Evolutionary conservation across 495 filamentous ascomycete species (phyloP).

Genomic region (Durotheca rogersii): DNA sequence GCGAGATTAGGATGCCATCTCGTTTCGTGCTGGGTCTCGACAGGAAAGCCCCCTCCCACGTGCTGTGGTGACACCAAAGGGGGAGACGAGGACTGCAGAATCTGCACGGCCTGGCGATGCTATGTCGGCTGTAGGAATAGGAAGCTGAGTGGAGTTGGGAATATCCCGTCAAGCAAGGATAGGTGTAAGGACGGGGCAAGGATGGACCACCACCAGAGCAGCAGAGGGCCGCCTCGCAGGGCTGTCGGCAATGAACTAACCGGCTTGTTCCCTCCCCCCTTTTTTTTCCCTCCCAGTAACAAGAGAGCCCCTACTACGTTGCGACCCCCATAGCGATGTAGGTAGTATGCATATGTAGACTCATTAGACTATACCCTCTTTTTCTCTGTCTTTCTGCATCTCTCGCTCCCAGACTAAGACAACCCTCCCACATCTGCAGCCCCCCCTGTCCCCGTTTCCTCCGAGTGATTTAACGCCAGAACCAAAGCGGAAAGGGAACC

Average conservation of each 20-base stretch:
- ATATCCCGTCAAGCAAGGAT: constrained; percentile 8
- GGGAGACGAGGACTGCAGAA: constrained; percentile 6
- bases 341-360: too few relatives aligned
- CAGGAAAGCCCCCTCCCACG: constrained; percentile 13
- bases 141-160: constrained; percentile 12
- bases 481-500: too few relatives aligned
- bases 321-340: too few relatives aligned
- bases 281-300: too few relatives aligned
- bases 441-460: background rate
- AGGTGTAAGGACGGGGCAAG: too few relatives aligned
- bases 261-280: too few relatives aligned
- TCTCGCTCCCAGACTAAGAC: too few relatives aligned
- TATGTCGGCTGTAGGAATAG: constrained; percentile 10
- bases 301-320: too few relatives aligned
- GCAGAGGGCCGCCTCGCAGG: constrained; percentile 1
- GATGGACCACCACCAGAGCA: background rate
- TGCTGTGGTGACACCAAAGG: constrained; percentile 21
- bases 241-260: too few relatives aligned
- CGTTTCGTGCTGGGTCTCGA: background rate
- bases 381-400: background rate
- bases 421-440: too few relatives aligned
- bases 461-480: background rate
- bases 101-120: background rate
- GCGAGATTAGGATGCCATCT: too few relatives aligned
- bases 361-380: background rate